These are phyloP conservation scores for Novymonas esmeraldas DNA, from an alignment of 208 protist species.

Conservation along the genomic window DNA sequence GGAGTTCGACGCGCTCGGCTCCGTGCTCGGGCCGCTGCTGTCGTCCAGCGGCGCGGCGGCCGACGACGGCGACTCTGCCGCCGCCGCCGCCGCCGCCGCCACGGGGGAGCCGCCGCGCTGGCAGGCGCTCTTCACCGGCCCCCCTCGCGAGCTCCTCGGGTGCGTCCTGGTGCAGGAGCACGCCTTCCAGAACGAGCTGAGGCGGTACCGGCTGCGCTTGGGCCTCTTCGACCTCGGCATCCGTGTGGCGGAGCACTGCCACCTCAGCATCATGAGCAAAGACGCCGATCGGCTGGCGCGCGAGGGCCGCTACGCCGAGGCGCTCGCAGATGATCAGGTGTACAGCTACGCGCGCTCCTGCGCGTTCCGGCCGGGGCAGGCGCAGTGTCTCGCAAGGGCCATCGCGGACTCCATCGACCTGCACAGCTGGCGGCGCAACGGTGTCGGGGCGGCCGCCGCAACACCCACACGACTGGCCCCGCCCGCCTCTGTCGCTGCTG, in stretches of 20 bases:
- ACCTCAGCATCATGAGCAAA: constrained; percentile 79
- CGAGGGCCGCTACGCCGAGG: constrained; percentile 35
- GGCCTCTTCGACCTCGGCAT: constrained; percentile 83
- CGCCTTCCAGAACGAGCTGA: constrained; percentile 88
- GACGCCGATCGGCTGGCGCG: constrained; percentile 51
- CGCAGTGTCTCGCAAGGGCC: constrained; percentile 56
- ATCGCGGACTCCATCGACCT: constrained; percentile 80
- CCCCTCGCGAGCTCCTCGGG: constrained; percentile 69
- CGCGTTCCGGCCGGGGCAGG: constrained; percentile 55
- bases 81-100: constrained; percentile 6
- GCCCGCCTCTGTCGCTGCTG: constrained; percentile 15
- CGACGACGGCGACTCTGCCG: constrained; percentile 12
- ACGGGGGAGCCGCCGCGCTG: constrained; percentile 10
- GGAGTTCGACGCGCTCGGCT: constrained; percentile 26
- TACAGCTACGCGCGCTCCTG: constrained; percentile 84
- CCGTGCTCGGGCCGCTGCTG: constrained; percentile 25
- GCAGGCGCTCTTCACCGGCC: constrained; percentile 44
- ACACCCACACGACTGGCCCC: neutral
- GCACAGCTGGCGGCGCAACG: constrained; percentile 48
- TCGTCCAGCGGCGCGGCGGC: constrained; percentile 10
- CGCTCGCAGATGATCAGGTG: constrained; percentile 73
- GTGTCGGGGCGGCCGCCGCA: neutral
- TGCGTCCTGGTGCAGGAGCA: constrained; percentile 83
- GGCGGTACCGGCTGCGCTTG: constrained; percentile 81
- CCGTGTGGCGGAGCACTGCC: constrained; percentile 87